Evolutionary conservation across 2,329 filamentous ascomycete genomes (phyloP), one percentile per base, ranked within the genome.

Genomic region (Beauveria brongniartii): DNA sequence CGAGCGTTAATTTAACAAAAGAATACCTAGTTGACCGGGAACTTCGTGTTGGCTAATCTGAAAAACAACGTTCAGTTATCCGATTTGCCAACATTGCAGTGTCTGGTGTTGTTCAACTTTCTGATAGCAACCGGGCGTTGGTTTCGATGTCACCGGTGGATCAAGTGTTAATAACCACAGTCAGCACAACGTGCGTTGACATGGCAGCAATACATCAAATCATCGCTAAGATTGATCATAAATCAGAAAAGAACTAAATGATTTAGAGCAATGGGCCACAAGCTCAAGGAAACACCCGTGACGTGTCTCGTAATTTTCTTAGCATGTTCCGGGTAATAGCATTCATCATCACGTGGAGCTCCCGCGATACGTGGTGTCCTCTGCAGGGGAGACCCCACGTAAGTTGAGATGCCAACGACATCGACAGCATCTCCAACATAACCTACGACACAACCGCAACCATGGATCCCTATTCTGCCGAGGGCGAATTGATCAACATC

Each of bases 401-500:
- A 34, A 1, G 37, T 47, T 43, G 30, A 54, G 43, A 50, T 44
- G 51, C 37, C 58, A 48, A 22, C 48, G 40, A 22, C 41, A 37
- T 12, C 3, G 10, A 51, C 16, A 51, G 34, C 37, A 34, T 10
- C 48, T 43, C 16, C 26, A 51, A 43, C 30, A 43, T 3, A 3
- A 51, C 63, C 34, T 16, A 64, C 62, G 34, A 67, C 64, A 74
- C 44, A 24, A 6, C 55, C 46, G 24, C 56, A 30, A 46, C 66
- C 43, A 89, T 89, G 86, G 86, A 89, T 73, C 85, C 85, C 66
- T 89, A 86, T 73, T 88, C 85, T 53, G 81, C 85, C 65, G 86
- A 89, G 75, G 85, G 85, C 76, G 86, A 89, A 77, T 77, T 89
- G 68, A 82, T 89, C 73, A 88, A 87, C 76, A 82, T 89, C 65